phyloP scores from a whole-genome alignment of 352 stramenopile genomes.

The Pythium oligandrum region DNA sequence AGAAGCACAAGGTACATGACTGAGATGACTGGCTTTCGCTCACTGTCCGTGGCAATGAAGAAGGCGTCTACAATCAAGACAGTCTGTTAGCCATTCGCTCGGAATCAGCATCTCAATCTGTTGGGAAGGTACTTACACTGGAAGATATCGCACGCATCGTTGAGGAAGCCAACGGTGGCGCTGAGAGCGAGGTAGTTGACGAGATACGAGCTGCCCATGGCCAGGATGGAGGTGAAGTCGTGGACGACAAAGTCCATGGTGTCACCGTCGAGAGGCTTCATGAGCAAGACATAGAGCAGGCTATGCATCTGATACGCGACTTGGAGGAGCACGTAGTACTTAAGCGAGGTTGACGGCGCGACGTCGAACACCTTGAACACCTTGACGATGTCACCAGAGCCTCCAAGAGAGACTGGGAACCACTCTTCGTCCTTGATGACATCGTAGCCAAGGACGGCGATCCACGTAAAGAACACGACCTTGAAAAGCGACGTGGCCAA shows the following conservation, averaged over 20 bases:
- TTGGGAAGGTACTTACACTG: slow-evolving; percentile 24
- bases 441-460: no score
- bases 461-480: no score
- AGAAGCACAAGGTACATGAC: slow-evolving; percentile 17
- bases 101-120: no score
- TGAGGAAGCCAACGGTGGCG: slow-evolving; percentile 32
- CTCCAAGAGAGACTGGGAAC: no score
- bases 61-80: no score
- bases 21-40: slow-evolving; percentile 1
- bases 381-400: no score
- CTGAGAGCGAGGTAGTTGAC: slow-evolving; percentile 34
- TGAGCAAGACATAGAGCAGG: slow-evolving; percentile 33
- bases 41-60: no score
- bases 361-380: no score
- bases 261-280: slow-evolving; percentile 37
- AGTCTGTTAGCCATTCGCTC: no score
- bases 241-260: slow-evolving; percentile 43
- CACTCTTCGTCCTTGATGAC: no score
- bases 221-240: slow-evolving; percentile 34
- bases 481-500: no score
- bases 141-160: slow-evolving; percentile 34
- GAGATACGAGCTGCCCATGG: slow-evolving; percentile 39
- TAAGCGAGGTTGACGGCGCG: slow-evolving; percentile 18
- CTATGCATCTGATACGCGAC: slow-evolving; percentile 42
- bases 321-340: slow-evolving; percentile 32